phyloP scores from a whole-genome alignment of 129 eudicot genomes.

The Chrysanthemum seticuspe region DNA sequence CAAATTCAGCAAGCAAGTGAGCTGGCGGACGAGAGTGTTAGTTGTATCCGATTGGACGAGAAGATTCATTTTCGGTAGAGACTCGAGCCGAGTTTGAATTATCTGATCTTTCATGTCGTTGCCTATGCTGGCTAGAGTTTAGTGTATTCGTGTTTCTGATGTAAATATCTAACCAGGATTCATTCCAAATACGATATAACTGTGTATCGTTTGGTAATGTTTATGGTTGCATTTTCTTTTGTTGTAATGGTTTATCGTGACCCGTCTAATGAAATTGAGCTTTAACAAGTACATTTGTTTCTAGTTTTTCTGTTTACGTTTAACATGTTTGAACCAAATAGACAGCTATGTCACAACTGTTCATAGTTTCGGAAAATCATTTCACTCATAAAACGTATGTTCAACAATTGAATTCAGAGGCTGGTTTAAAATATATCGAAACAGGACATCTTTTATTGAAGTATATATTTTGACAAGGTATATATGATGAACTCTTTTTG shows the following conservation, averaged over 20 bases:
- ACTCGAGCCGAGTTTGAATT: constrained; percentile 78
- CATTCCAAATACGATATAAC: background rate
- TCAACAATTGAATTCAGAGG: too few relatives aligned
- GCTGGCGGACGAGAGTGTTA: constrained; percentile 86
- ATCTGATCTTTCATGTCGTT: background rate
- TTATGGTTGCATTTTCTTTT: background rate
- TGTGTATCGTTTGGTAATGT: background rate
- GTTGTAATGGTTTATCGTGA: background rate
- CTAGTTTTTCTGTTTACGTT: too few relatives aligned
- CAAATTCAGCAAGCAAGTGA: constrained; percentile 80
- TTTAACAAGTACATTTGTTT: too few relatives aligned
- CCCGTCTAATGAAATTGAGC: too few relatives aligned
- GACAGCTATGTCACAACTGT: too few relatives aligned
- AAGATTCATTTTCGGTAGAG: constrained; percentile 78
- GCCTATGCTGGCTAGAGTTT: constrained; percentile 9
- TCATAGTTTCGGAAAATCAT: too few relatives aligned
- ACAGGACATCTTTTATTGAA: too few relatives aligned
- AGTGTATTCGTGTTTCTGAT: background rate
- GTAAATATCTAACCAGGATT: background rate
- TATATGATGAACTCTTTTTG: too few relatives aligned
- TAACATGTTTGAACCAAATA: too few relatives aligned
- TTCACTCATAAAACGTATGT: too few relatives aligned
- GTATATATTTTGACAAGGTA: too few relatives aligned
- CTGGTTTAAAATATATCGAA: too few relatives aligned
- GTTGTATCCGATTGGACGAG: constrained; percentile 80